These are phyloP conservation scores for Yarrowia galli DNA, from an alignment of 1,139 yeast genomes.

Conservation along the genomic window DNA sequence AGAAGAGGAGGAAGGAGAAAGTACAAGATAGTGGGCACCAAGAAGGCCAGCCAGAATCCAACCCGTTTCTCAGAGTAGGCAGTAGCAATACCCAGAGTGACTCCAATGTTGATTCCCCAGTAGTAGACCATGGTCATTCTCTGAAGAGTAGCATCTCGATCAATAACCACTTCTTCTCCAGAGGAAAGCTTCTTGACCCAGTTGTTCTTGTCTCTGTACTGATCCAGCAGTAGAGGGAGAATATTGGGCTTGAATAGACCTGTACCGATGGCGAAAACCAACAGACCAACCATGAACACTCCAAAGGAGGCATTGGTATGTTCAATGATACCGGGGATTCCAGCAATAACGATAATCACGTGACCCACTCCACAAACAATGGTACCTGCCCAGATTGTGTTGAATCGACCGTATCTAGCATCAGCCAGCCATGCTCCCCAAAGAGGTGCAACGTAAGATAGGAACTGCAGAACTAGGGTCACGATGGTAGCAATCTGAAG, in stretches of 20 bases:
- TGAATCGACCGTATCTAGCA: constrained; percentile 66
- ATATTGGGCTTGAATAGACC: constrained; percentile 73
- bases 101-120: constrained; percentile 72
- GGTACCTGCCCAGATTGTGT: constrained; percentile 63
- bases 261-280: constrained; percentile 61
- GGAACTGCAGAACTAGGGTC: constrained; percentile 16
- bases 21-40: constrained; percentile 62
- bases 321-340: constrained; percentile 62
- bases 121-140: constrained; percentile 71
- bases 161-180: constrained; percentile 65
- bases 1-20: constrained; percentile 55
- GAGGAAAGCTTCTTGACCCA: constrained; percentile 54
- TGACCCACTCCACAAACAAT: constrained; percentile 63
- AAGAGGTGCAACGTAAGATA: constrained; percentile 41
- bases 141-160: constrained; percentile 65
- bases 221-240: constrained; percentile 70
- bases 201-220: constrained; percentile 58
- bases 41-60: constrained; percentile 69
- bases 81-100: constrained; percentile 69
- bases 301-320: constrained; percentile 55
- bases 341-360: constrained; percentile 64
- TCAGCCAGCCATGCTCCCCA: constrained; percentile 72
- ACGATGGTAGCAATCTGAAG: constrained; percentile 17
- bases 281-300: constrained; percentile 59
- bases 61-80: constrained; percentile 63